Base-by-base conservation (phyloP, 106 monocot genomes). In the Platanthera guangdongensis region DNA sequence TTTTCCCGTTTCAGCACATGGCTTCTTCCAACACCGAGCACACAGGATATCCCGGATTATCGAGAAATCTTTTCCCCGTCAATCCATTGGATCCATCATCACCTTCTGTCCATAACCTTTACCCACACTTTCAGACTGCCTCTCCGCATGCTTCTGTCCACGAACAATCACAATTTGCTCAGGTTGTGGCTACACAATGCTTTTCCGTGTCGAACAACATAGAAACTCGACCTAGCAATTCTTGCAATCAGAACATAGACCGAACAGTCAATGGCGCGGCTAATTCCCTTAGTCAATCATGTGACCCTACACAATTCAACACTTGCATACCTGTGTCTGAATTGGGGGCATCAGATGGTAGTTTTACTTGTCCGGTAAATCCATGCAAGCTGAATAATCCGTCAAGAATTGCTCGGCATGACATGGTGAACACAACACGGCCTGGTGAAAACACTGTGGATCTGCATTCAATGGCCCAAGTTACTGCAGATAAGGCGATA, bases 11-110 rank as follows among this genome's bases (percentile, higher is more conserved):
- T 71, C 65, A 11, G 47, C 67, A 57, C 49, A 51, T 32, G 3
- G 50, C 81, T 51, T 55, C 67, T 15, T 57, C 64, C 28, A 65
- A 73, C 39, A 67, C 30, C 21, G 19, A 32, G 18, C 28, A 72
- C 59, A 30, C 45, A 52, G 74, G 39, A 39, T 49, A 74, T n/a
- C 48, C 77, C 21, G 57, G 75, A 25, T 52, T 72, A 75, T 25
- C 78, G 60, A 78, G 39, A 75, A 68, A 39, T 9, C 21, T 47
- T 73, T 77, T 79, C 60, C 77, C 73, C 16, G 73, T 74, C 45
- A 64, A 52, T 54, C 62, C 50, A 50, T 73, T 75, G 32, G 60
- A 70, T 76, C 32, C 13, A 57, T 52, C 50, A 6, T 86, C 76
- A 32, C 77, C 82, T 62, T 51, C 50, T 32, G 32, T 51, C 21